These are phyloP conservation scores for Lentinula boryana DNA, from an alignment of 768 basidiomycete genomes.

Conservation along the genomic window DNA sequence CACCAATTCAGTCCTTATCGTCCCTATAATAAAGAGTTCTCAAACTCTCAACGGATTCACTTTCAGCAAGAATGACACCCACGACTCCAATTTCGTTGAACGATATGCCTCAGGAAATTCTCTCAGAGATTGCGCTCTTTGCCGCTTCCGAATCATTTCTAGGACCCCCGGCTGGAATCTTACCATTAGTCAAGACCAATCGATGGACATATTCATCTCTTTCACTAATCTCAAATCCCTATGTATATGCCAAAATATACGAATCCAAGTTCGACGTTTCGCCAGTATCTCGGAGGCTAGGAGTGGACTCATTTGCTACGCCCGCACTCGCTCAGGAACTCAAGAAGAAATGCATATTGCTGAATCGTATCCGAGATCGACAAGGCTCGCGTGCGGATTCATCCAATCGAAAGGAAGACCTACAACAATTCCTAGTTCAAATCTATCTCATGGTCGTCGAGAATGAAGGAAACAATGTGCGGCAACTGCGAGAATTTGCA, in stretches of 20 bases:
- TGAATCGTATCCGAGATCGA: conserved; percentile 51
- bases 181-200: conserved; percentile 50
- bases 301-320: conserved; percentile 31
- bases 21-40: background rate
- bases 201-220: conserved; percentile 42
- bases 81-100: conserved; percentile 27
- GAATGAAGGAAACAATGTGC: conserved; percentile 68
- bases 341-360: conserved; percentile 46
- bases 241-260: conserved; percentile 72
- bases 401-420: conserved; percentile 18
- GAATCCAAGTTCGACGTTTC: conserved; percentile 57
- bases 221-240: conserved; percentile 49
- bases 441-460: conserved; percentile 78
- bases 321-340: conserved; percentile 55
- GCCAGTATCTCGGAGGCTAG: conserved; percentile 45
- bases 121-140: conserved; percentile 74
- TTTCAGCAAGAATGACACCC: conserved; percentile 5
- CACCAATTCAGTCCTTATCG: background rate
- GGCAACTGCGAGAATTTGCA: conserved; percentile 67
- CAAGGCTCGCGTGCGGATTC: conserved; percentile 28
- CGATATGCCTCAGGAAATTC: conserved; percentile 66
- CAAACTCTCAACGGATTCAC: background rate
- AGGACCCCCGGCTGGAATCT: conserved; percentile 56
- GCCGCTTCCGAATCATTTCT: conserved; percentile 43
- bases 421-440: conserved; percentile 51